Evolutionary conservation across 768 basidiomycete genomes (phyloP).

Genomic region (Fistulinella prunicolor): DNA sequence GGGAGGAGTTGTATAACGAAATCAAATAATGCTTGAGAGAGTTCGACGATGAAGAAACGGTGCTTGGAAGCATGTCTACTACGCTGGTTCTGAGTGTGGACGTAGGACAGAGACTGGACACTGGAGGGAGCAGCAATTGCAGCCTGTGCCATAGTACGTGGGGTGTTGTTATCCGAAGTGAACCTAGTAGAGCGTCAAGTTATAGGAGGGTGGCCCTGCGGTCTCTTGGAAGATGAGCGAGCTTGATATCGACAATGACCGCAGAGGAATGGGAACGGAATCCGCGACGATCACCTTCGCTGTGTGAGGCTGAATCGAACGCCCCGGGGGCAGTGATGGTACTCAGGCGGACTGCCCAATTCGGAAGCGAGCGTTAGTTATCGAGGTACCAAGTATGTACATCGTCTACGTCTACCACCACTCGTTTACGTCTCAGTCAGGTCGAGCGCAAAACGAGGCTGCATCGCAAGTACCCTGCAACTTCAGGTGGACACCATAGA

Average conservation of each 20-base stretch:
- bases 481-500: no score
- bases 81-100: slow-evolving; percentile 36
- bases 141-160: slow-evolving; percentile 28
- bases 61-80: slow-evolving; percentile 44
- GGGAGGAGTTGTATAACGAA: slow-evolving; percentile 92
- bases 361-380: slow-evolving; percentile 21
- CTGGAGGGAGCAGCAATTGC: slow-evolving; percentile 18
- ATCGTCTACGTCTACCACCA: no score
- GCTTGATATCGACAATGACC: slow-evolving; percentile 9
- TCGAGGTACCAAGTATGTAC: background rate
- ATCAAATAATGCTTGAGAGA: slow-evolving; percentile 89
- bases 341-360: slow-evolving; percentile 25
- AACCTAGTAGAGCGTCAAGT: slow-evolving; percentile 2
- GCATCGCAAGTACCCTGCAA: no score
- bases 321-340: slow-evolving; percentile 12
- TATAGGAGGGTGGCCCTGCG: slow-evolving; percentile 1
- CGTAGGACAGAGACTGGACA: slow-evolving; percentile 26
- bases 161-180: background rate
- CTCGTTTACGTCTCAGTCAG: background rate
- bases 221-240: slow-evolving; percentile 3
- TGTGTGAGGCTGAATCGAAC: slow-evolving; percentile 16
- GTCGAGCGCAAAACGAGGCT: no score
- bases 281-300: slow-evolving; percentile 29
- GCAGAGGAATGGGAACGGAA: slow-evolving; percentile 17
- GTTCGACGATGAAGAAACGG: slow-evolving; percentile 66